phyloP scores from a whole-genome alignment of 768 basidiomycete genomes.

The Lactarius akahatsu region DNA sequence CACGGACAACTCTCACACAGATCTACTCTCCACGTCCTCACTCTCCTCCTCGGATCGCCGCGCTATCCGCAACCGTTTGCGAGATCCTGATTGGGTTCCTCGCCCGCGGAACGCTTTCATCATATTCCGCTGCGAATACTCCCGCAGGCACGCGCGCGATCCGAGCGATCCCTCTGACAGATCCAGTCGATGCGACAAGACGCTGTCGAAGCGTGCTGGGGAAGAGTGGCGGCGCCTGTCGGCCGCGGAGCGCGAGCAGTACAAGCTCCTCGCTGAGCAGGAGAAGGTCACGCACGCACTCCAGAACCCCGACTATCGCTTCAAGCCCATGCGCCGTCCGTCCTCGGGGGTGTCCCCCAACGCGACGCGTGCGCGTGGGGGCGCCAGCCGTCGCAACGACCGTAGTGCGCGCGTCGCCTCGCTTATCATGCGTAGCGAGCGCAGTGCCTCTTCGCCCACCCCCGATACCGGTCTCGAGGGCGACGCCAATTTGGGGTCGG shows the following conservation, averaged over 20 bases:
- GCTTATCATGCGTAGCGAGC: constrained; percentile 21
- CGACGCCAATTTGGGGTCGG: background rate
- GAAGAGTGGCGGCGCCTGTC: constrained; percentile 70
- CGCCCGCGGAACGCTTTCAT: constrained; percentile 72
- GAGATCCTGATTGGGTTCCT: constrained; percentile 59
- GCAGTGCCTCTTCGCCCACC: constrained; percentile 10
- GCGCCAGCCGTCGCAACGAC: constrained; percentile 16
- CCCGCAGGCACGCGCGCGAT: constrained; percentile 45
- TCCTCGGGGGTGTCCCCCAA: constrained; percentile 2
- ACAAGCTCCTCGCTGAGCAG: constrained; percentile 50
- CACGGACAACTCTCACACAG: constrained; percentile 6
- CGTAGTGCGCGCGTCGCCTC: constrained; percentile 22
- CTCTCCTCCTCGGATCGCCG: constrained; percentile 43
- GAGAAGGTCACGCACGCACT: constrained; percentile 59
- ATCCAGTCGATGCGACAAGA: constrained; percentile 40
- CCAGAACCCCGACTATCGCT: constrained; percentile 62
- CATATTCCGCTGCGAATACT: constrained; percentile 69
- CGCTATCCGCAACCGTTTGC: constrained; percentile 41
- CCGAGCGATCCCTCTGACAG: constrained; percentile 34
- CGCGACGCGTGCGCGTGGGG: constrained; percentile 1
- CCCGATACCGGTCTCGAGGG: background rate
- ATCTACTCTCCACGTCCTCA: constrained; percentile 15
- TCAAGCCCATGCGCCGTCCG: constrained; percentile 46
- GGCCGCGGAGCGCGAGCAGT: constrained; percentile 47
- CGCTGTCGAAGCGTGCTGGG: constrained; percentile 74